Conservation (phyloP, 305 asterid genomes). For the Fraxinus dipetala region DNA sequence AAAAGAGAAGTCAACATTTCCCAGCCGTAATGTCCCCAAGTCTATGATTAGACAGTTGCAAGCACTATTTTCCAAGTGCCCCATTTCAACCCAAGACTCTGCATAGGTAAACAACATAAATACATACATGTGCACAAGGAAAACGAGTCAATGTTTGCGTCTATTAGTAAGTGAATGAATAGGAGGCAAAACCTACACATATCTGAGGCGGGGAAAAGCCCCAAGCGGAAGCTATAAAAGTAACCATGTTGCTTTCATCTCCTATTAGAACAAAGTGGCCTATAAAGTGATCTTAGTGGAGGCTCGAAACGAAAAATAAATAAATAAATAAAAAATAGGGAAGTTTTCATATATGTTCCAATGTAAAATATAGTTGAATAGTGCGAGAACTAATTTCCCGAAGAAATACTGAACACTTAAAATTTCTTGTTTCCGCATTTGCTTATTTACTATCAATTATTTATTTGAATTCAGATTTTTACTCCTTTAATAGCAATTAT, state of each 20-base stretch:
- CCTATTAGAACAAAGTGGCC: background rate
- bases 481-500: background rate
- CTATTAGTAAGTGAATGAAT: background rate
- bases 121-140: background rate
- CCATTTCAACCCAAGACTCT: conserved; percentile 2
- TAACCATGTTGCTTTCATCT: background rate
- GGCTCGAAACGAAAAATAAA: background rate
- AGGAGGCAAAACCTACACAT: background rate
- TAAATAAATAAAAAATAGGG: background rate
- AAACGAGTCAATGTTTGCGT: background rate
- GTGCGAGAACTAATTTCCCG: background rate
- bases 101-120: background rate
- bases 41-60: background rate
- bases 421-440: background rate
- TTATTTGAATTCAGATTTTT: background rate
- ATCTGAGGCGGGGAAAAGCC: background rate
- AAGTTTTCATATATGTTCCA: background rate
- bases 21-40: background rate
- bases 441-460: background rate
- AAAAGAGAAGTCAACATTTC: background rate
- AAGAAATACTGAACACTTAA: background rate
- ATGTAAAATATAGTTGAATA: background rate
- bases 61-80: background rate
- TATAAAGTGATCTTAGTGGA: background rate
- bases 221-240: background rate